Conservation (phyloP, 1,284 basidiomycete species). For the Acaromyces ingoldii region DNA sequence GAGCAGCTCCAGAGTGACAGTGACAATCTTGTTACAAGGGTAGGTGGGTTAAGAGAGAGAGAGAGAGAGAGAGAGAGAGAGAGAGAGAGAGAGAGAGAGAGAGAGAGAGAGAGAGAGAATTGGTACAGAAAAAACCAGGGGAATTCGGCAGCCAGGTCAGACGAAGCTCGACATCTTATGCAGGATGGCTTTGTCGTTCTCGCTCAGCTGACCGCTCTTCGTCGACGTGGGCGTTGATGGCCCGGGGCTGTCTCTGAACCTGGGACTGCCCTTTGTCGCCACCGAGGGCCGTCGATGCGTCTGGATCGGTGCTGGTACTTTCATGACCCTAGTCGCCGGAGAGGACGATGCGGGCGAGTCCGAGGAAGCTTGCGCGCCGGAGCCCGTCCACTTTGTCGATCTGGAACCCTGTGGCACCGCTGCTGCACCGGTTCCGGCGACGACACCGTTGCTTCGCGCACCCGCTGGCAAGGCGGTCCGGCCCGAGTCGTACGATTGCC, state of each 20-base stretch:
- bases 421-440: too few species aligned
- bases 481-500: background rate
- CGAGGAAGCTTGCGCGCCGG: too few species aligned
- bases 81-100: background rate
- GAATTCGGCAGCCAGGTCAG: background rate
- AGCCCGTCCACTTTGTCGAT: too few species aligned
- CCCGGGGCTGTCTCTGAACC: background rate
- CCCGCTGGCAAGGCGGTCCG: background rate
- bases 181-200: background rate
- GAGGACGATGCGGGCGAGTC: too few species aligned
- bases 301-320: too few species aligned
- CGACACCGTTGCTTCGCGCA: too few species aligned
- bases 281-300: too few species aligned
- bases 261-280: background rate
- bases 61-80: slow-evolving; percentile 4
- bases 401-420: too few species aligned
- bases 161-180: slow-evolving; percentile 1
- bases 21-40: too few species aligned
- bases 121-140: background rate
- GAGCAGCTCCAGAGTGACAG: too few species aligned
- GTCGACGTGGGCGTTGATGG: background rate
- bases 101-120: background rate
- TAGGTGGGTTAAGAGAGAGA: background rate
- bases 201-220: background rate
- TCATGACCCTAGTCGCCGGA: too few species aligned